These are phyloP conservation scores for Saturnispora hagleri DNA, from an alignment of 805 yeast species.

Conservation along the genomic window DNA sequence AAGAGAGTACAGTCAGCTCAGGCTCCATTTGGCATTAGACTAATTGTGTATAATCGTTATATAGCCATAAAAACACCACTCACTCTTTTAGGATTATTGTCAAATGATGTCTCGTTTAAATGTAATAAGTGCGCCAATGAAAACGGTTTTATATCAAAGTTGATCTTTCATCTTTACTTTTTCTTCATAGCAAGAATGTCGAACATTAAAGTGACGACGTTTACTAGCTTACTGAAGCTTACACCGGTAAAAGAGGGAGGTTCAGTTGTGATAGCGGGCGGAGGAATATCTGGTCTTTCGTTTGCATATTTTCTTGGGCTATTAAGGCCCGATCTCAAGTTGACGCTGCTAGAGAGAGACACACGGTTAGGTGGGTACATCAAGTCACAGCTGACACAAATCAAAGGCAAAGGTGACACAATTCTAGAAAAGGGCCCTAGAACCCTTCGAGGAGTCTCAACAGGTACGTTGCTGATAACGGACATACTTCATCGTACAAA, in stretches of 20 bases:
- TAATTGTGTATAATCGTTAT: neutral
- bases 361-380: slow-evolving; percentile 74
- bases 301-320: slow-evolving; percentile 58
- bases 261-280: slow-evolving; percentile 67
- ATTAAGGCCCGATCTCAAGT: slow-evolving; percentile 66
- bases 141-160: neutral
- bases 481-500: slow-evolving; percentile 50
- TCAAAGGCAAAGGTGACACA: slow-evolving; percentile 22
- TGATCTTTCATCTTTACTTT: neutral
- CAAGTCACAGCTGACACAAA: slow-evolving; percentile 35
- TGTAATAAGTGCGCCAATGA: neutral
- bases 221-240: neutral
- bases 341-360: slow-evolving; percentile 53
- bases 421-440: slow-evolving; percentile 83
- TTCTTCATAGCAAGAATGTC: neutral
- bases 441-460: slow-evolving; percentile 74
- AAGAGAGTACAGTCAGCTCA: slow-evolving; percentile 15
- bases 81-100: neutral
- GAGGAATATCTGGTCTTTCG: slow-evolving; percentile 81
- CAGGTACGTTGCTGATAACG: slow-evolving; percentile 62
- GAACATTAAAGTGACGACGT: slow-evolving; percentile 1
- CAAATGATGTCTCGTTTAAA: neutral
- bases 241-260: slow-evolving; percentile 23
- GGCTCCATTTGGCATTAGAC: neutral
- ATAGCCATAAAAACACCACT: neutral